Base-by-base conservation (phyloP, 2,329 filamentous ascomycete species). In the Bimuria novae-zelandiae region DNA sequence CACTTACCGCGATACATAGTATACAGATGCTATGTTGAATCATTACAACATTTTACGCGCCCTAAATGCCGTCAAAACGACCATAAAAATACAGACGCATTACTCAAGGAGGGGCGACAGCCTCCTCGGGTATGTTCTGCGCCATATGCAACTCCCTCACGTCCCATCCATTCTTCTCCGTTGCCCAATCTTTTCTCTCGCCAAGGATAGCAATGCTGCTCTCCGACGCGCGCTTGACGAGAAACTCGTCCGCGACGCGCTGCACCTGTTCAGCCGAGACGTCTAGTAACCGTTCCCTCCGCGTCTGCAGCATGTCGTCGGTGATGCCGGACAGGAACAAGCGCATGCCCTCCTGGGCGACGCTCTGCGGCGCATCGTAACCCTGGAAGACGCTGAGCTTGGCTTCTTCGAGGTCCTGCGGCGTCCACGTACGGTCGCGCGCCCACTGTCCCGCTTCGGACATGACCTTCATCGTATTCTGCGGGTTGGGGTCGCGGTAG, bases 331-430 rank as follows among this genome's bases (percentile, higher is more conserved):
- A 89, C 67, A 96, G 78, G 75, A 99, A 99, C 49, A 87, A 82
- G 37, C 84, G 82, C 85, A 96, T 89, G 30, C 93, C 94, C 72
- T 97, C 93, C 45, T 89, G 82, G 70, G 89, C 94, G 19, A 97
- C 91, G 33, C 89, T 88, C 63, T 88, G 83, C 0, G 94, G 94
- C 10, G 93, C 93, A 74, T 99, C 94, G 8, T 97, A 84, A 30
- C 84, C 81, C 75, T 99, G 92, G 80, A 99, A 99, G 11, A 96
- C 88, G 23, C 89, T 91, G 33, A 99, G 84, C 77, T 99, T 99
- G 57, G 94, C 94, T 73, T 99, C 94, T 68, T 97, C 93, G 2
- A 99, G 80, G 69, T 99, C 92, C 32, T 88, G 85, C 21, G 89
- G 85, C 1, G 85, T 86, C 92, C 92, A 97, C 51, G 85, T 74